Base-by-base conservation (phyloP, 139 green algal species). In the Picochlorum sp. region DNA sequence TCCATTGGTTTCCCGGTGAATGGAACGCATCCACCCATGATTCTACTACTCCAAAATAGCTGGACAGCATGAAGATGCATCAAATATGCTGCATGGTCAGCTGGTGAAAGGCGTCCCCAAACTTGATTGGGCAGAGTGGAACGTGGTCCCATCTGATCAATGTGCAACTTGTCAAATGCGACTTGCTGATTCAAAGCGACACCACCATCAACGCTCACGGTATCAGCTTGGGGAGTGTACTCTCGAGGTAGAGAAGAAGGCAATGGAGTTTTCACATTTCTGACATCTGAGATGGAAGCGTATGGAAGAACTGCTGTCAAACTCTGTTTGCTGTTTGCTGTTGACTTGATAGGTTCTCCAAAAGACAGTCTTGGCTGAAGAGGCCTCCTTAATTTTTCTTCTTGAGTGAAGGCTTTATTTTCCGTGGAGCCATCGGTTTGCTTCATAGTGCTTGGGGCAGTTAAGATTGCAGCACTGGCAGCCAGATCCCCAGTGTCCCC, bases 11-110 rank as follows among this genome's bases (percentile, higher is more conserved):
- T n/a, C n/a, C n/a, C n/a, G n/a, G n/a, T n/a, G 22, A 47, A 4
- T 12, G 12, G 12, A 47, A 7, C 8, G 18, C 7, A 22, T 26
- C 22, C 22, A 47, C n/a, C 20, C 44, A 53, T 45, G 20, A 59
- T 13, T 24, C n/a, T 28, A 18, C 53, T n/a, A 18, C 24, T 44
- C 8, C 52, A 59, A 26, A 51, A 30, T 7, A 59, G 7, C 20
- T 59, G 52, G n/a, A 24, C 52, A 28, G 52, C 52, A 36, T 59
- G 18, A n/a, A 59, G 22, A 14, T 59, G 52, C 22, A 59, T 44
- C 20, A 59, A 18, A 45, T 59, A 59, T 26, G 39, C 39, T 47
- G 39, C 12, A 18, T 45, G 33, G 13, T n/a, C 33, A 45, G 52
- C 22, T 59, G 7, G 39, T 18, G 9, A 16, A 10, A 22, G 22